A percentile compares a stretch with the other conserved stretches of the same genome.
Evolutionary conservation across 2,329 filamentous ascomycete species (phyloP).

Genomic region (Stemphylium lycopersici): DNA sequence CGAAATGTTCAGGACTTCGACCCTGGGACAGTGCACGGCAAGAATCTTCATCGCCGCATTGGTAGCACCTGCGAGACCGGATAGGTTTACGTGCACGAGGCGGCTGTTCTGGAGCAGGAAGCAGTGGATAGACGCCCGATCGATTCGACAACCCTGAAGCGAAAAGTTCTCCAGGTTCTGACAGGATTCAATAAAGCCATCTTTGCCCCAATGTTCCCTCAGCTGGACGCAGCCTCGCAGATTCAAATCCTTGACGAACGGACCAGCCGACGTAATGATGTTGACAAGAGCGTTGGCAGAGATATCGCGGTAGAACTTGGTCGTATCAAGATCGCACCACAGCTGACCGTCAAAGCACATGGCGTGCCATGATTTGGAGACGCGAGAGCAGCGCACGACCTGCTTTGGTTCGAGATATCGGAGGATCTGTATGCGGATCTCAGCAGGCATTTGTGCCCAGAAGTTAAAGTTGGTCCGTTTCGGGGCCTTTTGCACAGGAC

Average conservation of each 20-base stretch:
- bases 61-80: conserved; percentile 77
- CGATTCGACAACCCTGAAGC: conserved; percentile 86
- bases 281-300: conserved; percentile 81
- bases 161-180: conserved; percentile 86
- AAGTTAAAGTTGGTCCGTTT: conserved; percentile 64
- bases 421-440: conserved; percentile 80
- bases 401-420: conserved; percentile 79
- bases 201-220: conserved; percentile 76
- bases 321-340: conserved; percentile 82
- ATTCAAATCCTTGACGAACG: conserved; percentile 90
- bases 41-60: conserved; percentile 89
- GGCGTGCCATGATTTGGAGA: conserved; percentile 78
- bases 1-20: conserved; percentile 87
- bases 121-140: conserved; percentile 77
- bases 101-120: conserved; percentile 78
- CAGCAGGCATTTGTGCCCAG: conserved; percentile 81
- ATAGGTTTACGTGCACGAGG: conserved; percentile 84
- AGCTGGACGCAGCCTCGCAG: conserved; percentile 90
- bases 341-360: conserved; percentile 95
- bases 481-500: conserved; percentile 43
- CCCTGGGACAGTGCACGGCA: conserved; percentile 75
- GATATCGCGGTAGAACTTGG: conserved; percentile 86
- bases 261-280: conserved; percentile 83
- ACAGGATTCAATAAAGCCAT: conserved; percentile 82
- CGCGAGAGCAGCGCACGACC: conserved; percentile 76